Evolutionary conservation across 2,329 filamentous ascomycete genomes (phyloP).

Genomic region (Microcera coccophila): DNA sequence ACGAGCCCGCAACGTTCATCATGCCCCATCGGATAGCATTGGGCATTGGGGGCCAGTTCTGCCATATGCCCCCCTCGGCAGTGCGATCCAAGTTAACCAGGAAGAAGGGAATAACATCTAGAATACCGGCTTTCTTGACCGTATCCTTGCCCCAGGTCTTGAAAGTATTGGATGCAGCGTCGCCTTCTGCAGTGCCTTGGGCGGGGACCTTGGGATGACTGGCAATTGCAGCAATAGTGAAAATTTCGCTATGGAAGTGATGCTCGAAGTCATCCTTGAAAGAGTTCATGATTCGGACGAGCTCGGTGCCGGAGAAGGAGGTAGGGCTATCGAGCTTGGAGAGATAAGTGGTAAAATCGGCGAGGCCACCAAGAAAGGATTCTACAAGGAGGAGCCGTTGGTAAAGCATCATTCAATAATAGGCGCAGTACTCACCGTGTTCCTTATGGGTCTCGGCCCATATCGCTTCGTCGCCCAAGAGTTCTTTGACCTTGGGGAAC

Average conservation of each 20-base stretch:
- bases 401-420: not conserved
- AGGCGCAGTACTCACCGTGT: slow-evolving; percentile 42
- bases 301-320: slow-evolving; percentile 42
- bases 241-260: slow-evolving; percentile 55
- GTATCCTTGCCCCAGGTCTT: slow-evolving; percentile 61
- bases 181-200: slow-evolving; percentile 42
- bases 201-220: slow-evolving; percentile 49
- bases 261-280: slow-evolving; percentile 50
- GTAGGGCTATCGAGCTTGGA: slow-evolving; percentile 37
- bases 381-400: slow-evolving; percentile 20
- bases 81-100: slow-evolving; percentile 59
- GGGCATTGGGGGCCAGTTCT: slow-evolving; percentile 62
- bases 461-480: slow-evolving; percentile 48
- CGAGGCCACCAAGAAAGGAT: slow-evolving; percentile 50
- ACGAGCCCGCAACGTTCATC: slow-evolving; percentile 54
- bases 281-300: slow-evolving; percentile 47
- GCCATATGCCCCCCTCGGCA: slow-evolving; percentile 57
- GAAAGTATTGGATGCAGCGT: slow-evolving; percentile 48
- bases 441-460: slow-evolving; percentile 52
- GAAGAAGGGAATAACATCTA: slow-evolving; percentile 62
- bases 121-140: slow-evolving; percentile 56
- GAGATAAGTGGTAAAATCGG: slow-evolving; percentile 51
- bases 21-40: slow-evolving; percentile 56
- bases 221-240: slow-evolving; percentile 47
- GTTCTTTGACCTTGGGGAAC: slow-evolving; percentile 52